phyloP scores from a whole-genome alignment of 208 protist species.

The Leishmania martiniquensis region DNA sequence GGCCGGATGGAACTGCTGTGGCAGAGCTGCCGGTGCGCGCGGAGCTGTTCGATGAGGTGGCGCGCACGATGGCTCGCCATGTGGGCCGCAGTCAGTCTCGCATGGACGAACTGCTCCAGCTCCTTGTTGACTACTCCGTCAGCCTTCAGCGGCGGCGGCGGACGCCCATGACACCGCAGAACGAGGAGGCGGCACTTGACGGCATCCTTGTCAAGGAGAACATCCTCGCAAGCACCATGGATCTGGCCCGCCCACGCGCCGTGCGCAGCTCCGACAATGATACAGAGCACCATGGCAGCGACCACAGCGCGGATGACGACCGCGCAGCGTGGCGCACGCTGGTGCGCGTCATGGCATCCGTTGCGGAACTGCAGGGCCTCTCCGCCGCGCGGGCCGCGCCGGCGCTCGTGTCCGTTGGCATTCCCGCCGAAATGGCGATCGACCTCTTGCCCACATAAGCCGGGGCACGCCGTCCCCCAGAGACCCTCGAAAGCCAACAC shows the following conservation, averaged over 20 bases:
- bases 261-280: not conserved
- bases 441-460: slow-evolving; percentile 33
- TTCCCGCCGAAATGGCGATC: slow-evolving; percentile 32
- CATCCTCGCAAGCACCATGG: slow-evolving; percentile 39
- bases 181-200: slow-evolving; percentile 22
- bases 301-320: slow-evolving; percentile 2
- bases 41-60: slow-evolving; percentile 6
- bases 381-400: slow-evolving; percentile 39
- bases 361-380: slow-evolving; percentile 21
- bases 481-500: too few species aligned
- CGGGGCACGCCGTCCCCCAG: not conserved
- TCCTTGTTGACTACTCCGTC: slow-evolving; percentile 31
- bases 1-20: not conserved
- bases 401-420: slow-evolving; percentile 40
- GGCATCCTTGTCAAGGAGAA: slow-evolving; percentile 18
- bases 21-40: slow-evolving; percentile 6
- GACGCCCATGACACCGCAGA: slow-evolving; percentile 4
- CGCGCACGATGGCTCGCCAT: slow-evolving; percentile 9
- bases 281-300: not conserved
- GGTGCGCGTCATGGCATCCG: slow-evolving; percentile 21
- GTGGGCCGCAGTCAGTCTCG: slow-evolving; percentile 21
- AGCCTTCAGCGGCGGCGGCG: slow-evolving; percentile 29
- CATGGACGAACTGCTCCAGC: slow-evolving; percentile 31
- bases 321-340: slow-evolving; percentile 27
- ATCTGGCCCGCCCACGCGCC: slow-evolving; percentile 23